Evolutionary conservation across 768 basidiomycete species (phyloP).

Genomic region (Russula dissimulans): DNA sequence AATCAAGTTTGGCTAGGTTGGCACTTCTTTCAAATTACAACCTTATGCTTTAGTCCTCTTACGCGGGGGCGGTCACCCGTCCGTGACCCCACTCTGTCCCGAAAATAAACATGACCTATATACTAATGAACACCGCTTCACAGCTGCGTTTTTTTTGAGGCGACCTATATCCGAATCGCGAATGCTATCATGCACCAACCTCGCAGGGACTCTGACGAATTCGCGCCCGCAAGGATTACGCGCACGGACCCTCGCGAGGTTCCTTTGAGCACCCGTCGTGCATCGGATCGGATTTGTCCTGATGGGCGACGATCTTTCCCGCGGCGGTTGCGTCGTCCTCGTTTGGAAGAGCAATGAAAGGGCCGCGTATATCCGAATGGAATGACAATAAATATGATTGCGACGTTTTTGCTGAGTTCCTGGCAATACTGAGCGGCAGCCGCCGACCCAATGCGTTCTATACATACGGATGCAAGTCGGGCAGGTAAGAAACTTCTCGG

Average conservation of each 20-base stretch:
- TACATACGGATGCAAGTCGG: constrained; percentile 59
- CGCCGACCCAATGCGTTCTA: constrained; percentile 27
- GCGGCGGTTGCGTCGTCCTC: constrained; percentile 62
- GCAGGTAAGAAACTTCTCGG: constrained; percentile 32
- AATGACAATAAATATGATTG: background rate
- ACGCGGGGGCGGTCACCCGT: constrained; percentile 66
- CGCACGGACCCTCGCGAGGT: constrained; percentile 56
- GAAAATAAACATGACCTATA: background rate
- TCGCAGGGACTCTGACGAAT: constrained; percentile 46
- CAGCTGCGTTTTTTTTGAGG: constrained; percentile 84
- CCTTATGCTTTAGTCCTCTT: constrained; percentile 76
- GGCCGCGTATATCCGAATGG: background rate
- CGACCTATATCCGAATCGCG: constrained; percentile 64
- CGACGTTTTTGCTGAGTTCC: background rate
- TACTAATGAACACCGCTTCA: background rate
- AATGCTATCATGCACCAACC: constrained; percentile 49
- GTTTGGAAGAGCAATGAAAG: constrained; percentile 43
- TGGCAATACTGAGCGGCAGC: background rate
- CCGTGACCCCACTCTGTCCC: constrained; percentile 24
- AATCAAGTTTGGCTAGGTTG: background rate
- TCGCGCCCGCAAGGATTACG: constrained; percentile 51
- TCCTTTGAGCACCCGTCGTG: constrained; percentile 52
- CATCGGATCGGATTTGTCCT: constrained; percentile 60
- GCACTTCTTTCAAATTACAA: constrained; percentile 34
- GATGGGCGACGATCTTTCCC: constrained; percentile 39